These are phyloP conservation scores for Penicillium manginii DNA, from an alignment of 495 filamentous ascomycete genomes.

Conservation along the genomic window DNA sequence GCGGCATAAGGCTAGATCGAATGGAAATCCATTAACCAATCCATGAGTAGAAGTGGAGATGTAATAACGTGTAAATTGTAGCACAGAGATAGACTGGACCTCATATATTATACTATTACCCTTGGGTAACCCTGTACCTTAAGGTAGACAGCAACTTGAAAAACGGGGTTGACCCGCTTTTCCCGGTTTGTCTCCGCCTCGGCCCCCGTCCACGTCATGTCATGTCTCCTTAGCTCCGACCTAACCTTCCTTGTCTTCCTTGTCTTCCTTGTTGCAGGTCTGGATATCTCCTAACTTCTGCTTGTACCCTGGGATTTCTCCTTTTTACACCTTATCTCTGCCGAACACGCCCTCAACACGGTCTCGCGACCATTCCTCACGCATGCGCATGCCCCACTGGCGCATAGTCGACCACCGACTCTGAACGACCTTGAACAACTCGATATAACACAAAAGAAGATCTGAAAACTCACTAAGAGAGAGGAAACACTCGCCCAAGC, in stretches of 20 bases:
- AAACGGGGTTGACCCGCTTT: neutral
- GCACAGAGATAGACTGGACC: no score
- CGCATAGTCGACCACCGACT: constrained; percentile 10
- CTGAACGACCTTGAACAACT: neutral
- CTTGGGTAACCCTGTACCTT: no score
- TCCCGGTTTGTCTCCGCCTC: neutral
- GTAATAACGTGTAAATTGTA: no score
- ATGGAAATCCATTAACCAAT: no score
- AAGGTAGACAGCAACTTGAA: no score
- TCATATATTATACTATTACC: no score
- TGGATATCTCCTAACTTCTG: no score
- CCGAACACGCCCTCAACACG: constrained; percentile 5
- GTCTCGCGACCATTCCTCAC: constrained; percentile 11
- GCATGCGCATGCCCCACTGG: constrained; percentile 4
- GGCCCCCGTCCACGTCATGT: constrained; percentile 2
- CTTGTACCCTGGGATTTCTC: neutral
- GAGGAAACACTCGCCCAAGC: neutral
- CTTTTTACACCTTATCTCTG: constrained; percentile 2
- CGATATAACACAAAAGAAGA: neutral
- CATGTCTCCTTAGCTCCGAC: neutral
- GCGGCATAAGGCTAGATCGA: no score
- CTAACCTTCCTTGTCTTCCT: no score
- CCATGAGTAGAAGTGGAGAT: no score
- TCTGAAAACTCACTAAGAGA: neutral
- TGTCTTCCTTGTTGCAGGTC: no score